Conservation (phyloP, 306 rosid species). For the Fragaria iinumae region DNA sequence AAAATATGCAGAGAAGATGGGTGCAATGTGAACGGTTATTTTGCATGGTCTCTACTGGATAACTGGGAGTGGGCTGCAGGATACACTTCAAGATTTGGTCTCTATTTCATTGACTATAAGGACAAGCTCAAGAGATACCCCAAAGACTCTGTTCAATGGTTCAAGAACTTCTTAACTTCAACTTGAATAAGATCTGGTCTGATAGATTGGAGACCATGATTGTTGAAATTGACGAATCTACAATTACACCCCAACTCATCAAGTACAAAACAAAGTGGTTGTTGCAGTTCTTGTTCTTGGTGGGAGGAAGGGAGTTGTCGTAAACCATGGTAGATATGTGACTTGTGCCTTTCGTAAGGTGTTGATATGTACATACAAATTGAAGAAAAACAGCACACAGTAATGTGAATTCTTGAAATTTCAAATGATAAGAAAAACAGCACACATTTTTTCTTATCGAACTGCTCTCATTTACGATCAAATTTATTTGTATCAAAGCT, state of each 20-base stretch:
- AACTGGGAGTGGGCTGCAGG: conserved; percentile 89
- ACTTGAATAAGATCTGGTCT: background rate
- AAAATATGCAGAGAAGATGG: conserved; percentile 60
- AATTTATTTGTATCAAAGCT: too few species aligned
- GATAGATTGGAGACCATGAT: too few species aligned
- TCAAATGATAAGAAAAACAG: background rate
- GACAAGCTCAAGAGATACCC: conserved; percentile 89
- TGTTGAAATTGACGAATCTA: background rate
- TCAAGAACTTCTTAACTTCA: conserved; percentile 63
- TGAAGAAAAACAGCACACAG: background rate
- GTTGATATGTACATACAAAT: background rate
- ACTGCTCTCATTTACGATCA: too few species aligned
- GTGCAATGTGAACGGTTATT: conserved; percentile 82
- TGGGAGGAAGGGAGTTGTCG: background rate
- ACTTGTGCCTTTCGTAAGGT: background rate
- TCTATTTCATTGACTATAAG: conserved; percentile 62
- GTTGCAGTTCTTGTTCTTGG: background rate
- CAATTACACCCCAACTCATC: conserved; percentile 1
- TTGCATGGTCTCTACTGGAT: conserved; percentile 78
- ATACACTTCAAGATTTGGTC: conserved; percentile 73
- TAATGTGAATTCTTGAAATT: background rate
- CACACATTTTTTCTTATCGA: too few species aligned
- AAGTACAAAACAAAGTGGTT: background rate
- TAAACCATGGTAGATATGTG: background rate
- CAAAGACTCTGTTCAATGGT: conserved; percentile 68